Conservation (phyloP, 2,329 filamentous ascomycete genomes). For the Lasiodiplodia hormozganensis region DNA sequence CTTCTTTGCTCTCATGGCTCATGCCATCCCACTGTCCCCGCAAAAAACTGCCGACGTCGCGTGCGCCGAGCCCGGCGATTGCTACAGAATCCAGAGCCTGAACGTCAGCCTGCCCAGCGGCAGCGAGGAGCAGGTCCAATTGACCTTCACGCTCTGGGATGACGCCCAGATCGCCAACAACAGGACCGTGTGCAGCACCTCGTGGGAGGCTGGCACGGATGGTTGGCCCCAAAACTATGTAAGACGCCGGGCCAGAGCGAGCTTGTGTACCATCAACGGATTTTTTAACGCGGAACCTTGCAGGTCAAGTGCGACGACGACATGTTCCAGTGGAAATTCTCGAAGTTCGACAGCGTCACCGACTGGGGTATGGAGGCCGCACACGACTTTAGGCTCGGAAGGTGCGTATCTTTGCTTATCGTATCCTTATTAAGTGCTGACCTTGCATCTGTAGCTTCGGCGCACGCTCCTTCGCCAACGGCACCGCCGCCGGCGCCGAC, state of each 20-base stretch:
- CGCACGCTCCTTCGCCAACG: slow-evolving; percentile 12
- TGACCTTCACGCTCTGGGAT: slow-evolving; percentile 6
- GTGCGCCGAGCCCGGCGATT: background rate
- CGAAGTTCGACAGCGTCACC: slow-evolving; percentile 15
- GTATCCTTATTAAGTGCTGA: background rate
- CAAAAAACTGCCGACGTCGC: background rate
- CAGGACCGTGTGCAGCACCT: background rate
- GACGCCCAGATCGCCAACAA: background rate
- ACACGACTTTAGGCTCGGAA: background rate
- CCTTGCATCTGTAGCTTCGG: background rate
- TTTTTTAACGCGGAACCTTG: slow-evolving; percentile 13
- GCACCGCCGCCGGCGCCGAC: background rate
- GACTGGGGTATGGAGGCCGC: slow-evolving; percentile 21
- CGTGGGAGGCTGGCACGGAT: slow-evolving; percentile 12
- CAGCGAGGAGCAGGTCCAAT: background rate
- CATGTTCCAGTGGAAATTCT: slow-evolving; percentile 9
- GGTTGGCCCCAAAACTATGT: slow-evolving; percentile 11
- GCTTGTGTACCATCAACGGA: background rate
- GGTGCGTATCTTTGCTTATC: slow-evolving; percentile 2
- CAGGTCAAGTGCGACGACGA: slow-evolving; percentile 15
- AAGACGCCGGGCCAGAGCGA: background rate
- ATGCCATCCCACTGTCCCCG: background rate
- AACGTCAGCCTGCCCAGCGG: background rate
- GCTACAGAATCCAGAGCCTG: background rate
- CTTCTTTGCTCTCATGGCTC: slow-evolving; percentile 12